These are phyloP conservation scores for Eucalyptus urophylla DNA, from an alignment of 345 rosid species.

Conservation along the genomic window DNA sequence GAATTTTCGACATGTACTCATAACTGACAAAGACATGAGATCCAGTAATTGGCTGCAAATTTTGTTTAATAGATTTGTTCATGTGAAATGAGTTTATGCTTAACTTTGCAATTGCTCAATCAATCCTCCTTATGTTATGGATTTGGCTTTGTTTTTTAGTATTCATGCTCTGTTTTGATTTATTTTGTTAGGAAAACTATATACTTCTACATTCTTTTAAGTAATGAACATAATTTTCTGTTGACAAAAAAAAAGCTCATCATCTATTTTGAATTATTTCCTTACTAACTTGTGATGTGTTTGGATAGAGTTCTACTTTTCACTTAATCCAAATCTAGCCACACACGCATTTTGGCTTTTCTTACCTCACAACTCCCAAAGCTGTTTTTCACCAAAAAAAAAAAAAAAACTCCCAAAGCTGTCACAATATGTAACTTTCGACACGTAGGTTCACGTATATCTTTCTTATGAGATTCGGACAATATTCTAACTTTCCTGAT, in stretches of 20 bases:
- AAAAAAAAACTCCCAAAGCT: background rate
- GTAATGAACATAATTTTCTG: no score
- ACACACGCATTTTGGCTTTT: background rate
- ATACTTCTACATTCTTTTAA: fast-evolving
- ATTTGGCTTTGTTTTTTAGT: no score
- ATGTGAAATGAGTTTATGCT: no score
- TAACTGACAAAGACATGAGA: no score
- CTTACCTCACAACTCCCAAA: background rate
- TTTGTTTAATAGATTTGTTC: fast-evolving
- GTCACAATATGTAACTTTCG: background rate
- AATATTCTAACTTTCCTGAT: background rate
- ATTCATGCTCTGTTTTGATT: no score
- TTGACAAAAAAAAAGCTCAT: no score
- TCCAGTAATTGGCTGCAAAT: fast-evolving
- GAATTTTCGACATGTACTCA: fast-evolving
- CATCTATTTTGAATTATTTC: background rate
- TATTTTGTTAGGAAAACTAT: no score
- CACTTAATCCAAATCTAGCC: background rate
- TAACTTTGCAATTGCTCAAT: no score
- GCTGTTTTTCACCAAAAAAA: background rate
- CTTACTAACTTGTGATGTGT: background rate
- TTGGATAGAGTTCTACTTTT: background rate
- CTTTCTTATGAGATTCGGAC: background rate
- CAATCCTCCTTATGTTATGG: no score
- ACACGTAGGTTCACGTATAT: fast-evolving